Conservation (phyloP, 2,329 filamentous ascomycete genomes). For the Onygena corvina region DNA sequence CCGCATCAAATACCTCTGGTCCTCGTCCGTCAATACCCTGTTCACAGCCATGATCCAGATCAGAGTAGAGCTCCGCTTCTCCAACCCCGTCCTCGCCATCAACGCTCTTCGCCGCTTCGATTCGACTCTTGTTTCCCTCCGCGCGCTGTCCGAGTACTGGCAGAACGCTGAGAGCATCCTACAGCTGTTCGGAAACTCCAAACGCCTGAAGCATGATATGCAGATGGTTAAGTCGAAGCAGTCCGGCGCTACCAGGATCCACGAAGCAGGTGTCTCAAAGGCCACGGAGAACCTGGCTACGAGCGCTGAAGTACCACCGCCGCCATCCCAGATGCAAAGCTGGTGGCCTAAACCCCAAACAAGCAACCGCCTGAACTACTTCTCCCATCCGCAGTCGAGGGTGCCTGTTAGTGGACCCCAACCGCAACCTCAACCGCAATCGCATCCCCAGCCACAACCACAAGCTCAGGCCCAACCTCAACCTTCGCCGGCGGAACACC, state of each 20-base stretch:
- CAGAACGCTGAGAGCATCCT: slow-evolving; percentile 33
- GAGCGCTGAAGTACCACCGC: slow-evolving; percentile 8
- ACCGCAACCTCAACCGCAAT: not conserved
- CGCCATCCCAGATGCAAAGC: slow-evolving; percentile 7
- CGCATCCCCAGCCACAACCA: not conserved
- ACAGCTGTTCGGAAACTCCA: slow-evolving; percentile 34
- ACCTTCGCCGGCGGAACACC: slow-evolving; percentile 18
- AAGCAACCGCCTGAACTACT: slow-evolving; percentile 13
- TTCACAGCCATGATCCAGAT: slow-evolving; percentile 40
- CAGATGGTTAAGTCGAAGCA: slow-evolving; percentile 28
- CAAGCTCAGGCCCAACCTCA: not conserved
- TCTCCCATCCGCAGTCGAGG: slow-evolving; percentile 8
- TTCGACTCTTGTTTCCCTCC: slow-evolving; percentile 32
- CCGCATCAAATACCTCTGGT: slow-evolving; percentile 34
- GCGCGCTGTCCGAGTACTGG: slow-evolving; percentile 34
- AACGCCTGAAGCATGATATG: slow-evolving; percentile 32
- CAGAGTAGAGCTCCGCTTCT: slow-evolving; percentile 36
- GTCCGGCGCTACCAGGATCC: slow-evolving; percentile 18
- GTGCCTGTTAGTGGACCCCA: slow-evolving; percentile 5
- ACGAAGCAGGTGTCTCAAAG: slow-evolving; percentile 10
- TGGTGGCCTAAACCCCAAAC: slow-evolving; percentile 9
- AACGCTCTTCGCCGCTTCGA: slow-evolving; percentile 36
- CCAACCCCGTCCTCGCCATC: slow-evolving; percentile 36
- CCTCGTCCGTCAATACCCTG: slow-evolving; percentile 34
- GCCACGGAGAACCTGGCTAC: slow-evolving; percentile 5